Evolutionary conservation across 257 asterid genomes (phyloP).

Genomic region (Salvia hispanica): DNA sequence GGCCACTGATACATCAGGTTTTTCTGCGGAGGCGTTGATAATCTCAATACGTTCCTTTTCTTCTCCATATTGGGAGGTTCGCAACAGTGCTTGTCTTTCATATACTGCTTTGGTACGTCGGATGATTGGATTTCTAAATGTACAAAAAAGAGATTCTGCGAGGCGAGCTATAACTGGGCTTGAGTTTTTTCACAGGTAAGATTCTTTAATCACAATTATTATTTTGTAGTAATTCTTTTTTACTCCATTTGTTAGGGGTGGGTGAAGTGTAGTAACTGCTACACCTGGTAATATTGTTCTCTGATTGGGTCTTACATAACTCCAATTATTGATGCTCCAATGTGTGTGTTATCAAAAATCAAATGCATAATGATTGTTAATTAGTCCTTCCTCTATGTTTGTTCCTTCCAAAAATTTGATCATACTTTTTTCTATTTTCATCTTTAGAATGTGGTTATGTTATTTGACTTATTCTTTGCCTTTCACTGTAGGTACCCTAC

Average conservation of each 20-base stretch:
- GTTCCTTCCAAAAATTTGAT: too few species aligned
- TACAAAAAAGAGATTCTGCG: constrained; percentile 89
- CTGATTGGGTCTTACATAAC: too few species aligned
- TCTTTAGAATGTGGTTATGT: constrained; percentile 6
- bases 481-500: constrained; percentile 73
- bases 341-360: background rate
- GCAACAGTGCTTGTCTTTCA: constrained; percentile 97
- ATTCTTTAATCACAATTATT: constrained; percentile 8
- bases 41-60: constrained; percentile 81
- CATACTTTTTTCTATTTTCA: constrained; percentile 6
- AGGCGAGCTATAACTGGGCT: constrained; percentile 90
- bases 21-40: constrained; percentile 84
- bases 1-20: constrained; percentile 94
- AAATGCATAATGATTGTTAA: too few species aligned
- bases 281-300: constrained; percentile 21
- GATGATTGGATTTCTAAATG: constrained; percentile 92
- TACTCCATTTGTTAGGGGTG: background rate
- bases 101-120: constrained; percentile 96
- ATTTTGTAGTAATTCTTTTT: constrained; percentile 23
- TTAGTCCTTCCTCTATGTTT: too few species aligned
- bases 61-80: constrained; percentile 93
- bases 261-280: constrained; percentile 7
- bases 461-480: constrained; percentile 15
- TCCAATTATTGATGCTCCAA: constrained; percentile 16
- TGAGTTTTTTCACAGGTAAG: constrained; percentile 92